Evolutionary conservation across 805 yeast species (phyloP), one percentile per base, ranked within the genome.

Genomic region (Cyberlindnera euphorbiiphila): DNA sequence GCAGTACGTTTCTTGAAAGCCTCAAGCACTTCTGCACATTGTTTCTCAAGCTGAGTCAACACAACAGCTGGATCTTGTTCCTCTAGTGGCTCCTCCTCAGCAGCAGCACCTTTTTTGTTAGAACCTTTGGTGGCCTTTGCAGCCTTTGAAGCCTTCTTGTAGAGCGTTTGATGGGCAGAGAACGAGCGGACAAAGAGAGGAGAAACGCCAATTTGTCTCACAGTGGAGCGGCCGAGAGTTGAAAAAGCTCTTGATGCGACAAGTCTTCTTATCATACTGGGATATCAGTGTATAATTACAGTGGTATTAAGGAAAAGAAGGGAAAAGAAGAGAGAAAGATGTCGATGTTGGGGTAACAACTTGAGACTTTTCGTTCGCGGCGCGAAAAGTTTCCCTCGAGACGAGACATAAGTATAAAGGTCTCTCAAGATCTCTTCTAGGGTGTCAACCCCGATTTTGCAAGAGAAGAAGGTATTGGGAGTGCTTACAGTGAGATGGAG

Each of bases 1-100:
- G 72, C 72, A 22, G 82, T 63, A 41, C 70, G 71, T 43, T 74
- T 76, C 34, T 70, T 64, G 54, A 79, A 82, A 26, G 61, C 56
- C 1, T 72, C 76, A 8, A 82, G 46, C 1, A 81, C 62, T 9
- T 61, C 58, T 21, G 72, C 64, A 50, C 76, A 81, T 34, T 43
- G 34, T 15, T 37, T 21, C 30, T 53, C 47, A 5, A 52, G 34
- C 2, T 37, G 22, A 4, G 39, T 19, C 25, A 55, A 29, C 4
- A 50, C 47, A 1, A 22, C 21, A 4, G 43, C 19, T 12, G 58
- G 56, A 24, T 51, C 59, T 19, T 45, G 49, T n/a, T 42, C 46
- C 1, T 31, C 22, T 8, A 32, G 13, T 14, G 40, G 41, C 14
- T 50, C 49, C 23, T 43, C 51, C 9, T 24, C 39, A 12, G 22